Percentiles rank a stretch among this genome's conserved stretches.
These are phyloP conservation scores for Metschnikowia matae DNA, from an alignment of 805 yeast species.

Conservation along the genomic window DNA sequence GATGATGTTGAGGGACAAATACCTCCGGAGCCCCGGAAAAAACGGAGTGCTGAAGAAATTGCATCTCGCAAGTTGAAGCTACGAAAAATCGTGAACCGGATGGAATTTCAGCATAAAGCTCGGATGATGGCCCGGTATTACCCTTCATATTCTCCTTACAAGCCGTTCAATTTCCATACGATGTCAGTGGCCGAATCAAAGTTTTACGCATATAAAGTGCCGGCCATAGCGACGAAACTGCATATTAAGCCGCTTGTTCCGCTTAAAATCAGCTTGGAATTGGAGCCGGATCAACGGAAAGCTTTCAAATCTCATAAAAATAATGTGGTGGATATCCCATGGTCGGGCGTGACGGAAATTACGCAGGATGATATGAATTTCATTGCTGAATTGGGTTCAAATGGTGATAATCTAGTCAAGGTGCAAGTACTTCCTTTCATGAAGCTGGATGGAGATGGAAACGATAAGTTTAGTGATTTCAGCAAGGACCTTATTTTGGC, in stretches of 20 bases:
- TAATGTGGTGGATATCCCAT: slow-evolving; percentile 4
- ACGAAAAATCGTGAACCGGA: slow-evolving; percentile 21
- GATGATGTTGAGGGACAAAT: slow-evolving; percentile 14
- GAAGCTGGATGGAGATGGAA: slow-evolving; percentile 28
- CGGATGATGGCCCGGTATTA: slow-evolving; percentile 45
- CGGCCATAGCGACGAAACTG: slow-evolving; percentile 35
- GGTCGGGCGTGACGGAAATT: slow-evolving; percentile 18
- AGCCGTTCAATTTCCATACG: slow-evolving; percentile 59
- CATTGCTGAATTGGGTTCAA: slow-evolving; percentile 24
- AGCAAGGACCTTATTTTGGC: slow-evolving; percentile 59
- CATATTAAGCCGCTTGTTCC: slow-evolving; percentile 51
- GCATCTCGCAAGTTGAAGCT: slow-evolving; percentile 27
- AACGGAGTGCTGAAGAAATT: slow-evolving; percentile 17
- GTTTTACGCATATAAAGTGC: slow-evolving; percentile 49
- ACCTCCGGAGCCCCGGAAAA: slow-evolving; percentile 3
- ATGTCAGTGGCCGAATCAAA: slow-evolving; percentile 62
- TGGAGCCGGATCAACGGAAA: slow-evolving; percentile 57
- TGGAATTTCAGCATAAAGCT: slow-evolving; percentile 27
- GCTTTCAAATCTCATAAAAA: slow-evolving; percentile 38
- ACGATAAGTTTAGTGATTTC: slow-evolving; percentile 39
- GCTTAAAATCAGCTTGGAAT: slow-evolving; percentile 53
- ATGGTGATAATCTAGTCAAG: slow-evolving; percentile 16
- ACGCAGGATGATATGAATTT: slow-evolving; percentile 31
- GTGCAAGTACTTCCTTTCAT: slow-evolving; percentile 30
- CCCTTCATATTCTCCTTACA: slow-evolving; percentile 57